Evolutionary conservation across 2,329 filamentous ascomycete species (phyloP), one percentile per base, ranked within the genome.

Genomic region (Clonostachys byssicola): DNA sequence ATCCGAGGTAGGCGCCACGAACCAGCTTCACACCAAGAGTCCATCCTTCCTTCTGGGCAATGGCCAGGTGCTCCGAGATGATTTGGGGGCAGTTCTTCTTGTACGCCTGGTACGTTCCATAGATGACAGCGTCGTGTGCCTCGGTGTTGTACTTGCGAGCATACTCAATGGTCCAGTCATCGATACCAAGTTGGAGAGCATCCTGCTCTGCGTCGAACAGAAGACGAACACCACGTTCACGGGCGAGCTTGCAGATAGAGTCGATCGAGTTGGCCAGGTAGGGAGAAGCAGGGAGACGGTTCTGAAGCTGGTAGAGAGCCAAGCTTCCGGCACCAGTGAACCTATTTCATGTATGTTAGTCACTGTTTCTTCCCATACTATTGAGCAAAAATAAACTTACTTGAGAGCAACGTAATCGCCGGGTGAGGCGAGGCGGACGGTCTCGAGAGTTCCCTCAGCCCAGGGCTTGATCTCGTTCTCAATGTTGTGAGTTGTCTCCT

Each of bases 151-250:
- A 92, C 60, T 80, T 82, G 56, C 81, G 79, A 72, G 91, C 88
- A 55, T 90, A 86, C n/a, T 77, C 69, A 44, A 94, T 66, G 6
- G 85, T 89, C 86, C 90, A 92, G 55, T 81, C 78, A 61, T 94
- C 86, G 51, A 95, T 92, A 8, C 89, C 89, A 6, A 78, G 71
- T 67, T 95, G 89, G 33, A 94, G 78, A 47, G 80, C 77, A 48
- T 85, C 83, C 64, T 95, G 89, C 67, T 96, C 92, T 2, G 90
- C 92, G 52, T 95, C 89, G 52, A 95, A 89, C 3, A 95, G 79
- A 2, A 96, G 75, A 4, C 81, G 78, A 4, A 95, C 81, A 20
- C 85, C 81, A 45, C 85, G 82, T 36, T 79, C 71, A 3, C 80
- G 75, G 0, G 90, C 90, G 14, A 87, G 78, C 42, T 83, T 72